A percentile compares a stretch with the other conserved stretches of the same genome.
Conservation (phyloP, 306 rosid genomes). For the Fragaria iinumae region DNA sequence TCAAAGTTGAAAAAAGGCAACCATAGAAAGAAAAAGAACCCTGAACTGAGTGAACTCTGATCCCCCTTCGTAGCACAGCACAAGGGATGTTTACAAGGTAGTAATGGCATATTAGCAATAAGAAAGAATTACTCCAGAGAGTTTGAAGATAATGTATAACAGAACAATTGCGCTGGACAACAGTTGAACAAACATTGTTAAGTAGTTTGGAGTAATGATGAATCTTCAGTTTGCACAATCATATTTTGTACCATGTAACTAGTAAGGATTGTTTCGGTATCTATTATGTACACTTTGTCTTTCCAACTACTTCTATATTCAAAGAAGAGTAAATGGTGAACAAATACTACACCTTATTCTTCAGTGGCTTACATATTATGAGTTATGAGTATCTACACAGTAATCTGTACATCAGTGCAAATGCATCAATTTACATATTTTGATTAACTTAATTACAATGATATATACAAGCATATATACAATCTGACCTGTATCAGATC, state of each 20-base stretch:
- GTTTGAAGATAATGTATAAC: not conserved
- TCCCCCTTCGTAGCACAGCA: not conserved
- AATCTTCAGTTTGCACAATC: too few species aligned
- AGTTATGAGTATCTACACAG: not conserved
- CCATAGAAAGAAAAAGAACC: not conserved
- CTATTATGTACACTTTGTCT: not conserved
- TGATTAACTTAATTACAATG: not conserved
- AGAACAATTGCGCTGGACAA: not conserved
- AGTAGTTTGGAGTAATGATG: too few species aligned
- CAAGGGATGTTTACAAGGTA: not conserved
- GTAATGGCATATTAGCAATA: not conserved
- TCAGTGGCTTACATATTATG: not conserved
- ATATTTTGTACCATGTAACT: not conserved
- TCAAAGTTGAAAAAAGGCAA: not conserved
- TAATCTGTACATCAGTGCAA: not conserved
- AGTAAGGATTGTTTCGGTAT: not conserved
- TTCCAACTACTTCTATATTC: not conserved
- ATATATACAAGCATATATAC: not conserved
- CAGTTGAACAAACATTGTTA: not conserved
- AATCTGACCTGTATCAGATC: not conserved
- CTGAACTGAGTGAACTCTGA: not conserved
- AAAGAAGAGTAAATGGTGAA: conserved; percentile 5
- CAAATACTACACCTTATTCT: conserved; percentile 11
- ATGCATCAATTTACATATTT: not conserved
- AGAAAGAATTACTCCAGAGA: not conserved